phyloP scores from a whole-genome alignment of 257 asterid genomes.

The Mitragyna speciosa region DNA sequence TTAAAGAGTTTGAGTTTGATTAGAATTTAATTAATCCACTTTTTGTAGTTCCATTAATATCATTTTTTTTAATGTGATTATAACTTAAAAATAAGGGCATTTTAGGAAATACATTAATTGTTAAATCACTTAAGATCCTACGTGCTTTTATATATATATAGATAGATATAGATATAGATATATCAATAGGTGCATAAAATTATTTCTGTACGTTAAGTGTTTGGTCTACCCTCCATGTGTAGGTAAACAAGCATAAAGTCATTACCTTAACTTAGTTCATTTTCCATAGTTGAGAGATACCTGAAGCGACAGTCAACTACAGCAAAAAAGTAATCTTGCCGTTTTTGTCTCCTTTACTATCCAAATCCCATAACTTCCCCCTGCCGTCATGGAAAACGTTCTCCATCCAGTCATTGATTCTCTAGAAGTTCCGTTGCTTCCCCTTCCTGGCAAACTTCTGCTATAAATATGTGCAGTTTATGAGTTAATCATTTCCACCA shows the following conservation, averaged over 20 bases:
- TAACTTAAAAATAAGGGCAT: too few species aligned
- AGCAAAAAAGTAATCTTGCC: not conserved
- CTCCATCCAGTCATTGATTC: not conserved
- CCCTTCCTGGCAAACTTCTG: not conserved
- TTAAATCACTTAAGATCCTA: too few species aligned
- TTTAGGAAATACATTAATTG: too few species aligned
- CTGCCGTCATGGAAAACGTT: slow-evolving; percentile 3
- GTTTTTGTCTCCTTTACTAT: slow-evolving; percentile 1
- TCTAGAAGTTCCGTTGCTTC: not conserved
- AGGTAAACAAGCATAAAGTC: slow-evolving; percentile 18
- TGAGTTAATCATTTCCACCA: not conserved
- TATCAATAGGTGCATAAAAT: too few species aligned
- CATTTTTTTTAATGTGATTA: too few species aligned
- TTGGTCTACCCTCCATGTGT: slow-evolving; percentile 8
- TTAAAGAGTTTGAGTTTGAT: too few species aligned
- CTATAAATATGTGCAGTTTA: slow-evolving; percentile 3
- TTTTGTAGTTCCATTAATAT: too few species aligned
- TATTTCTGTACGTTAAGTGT: not conserved
- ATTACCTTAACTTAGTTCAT: not conserved
- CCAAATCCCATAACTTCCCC: not conserved
- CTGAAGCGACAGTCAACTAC: slow-evolving; percentile 29
- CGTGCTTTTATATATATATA: too few species aligned
- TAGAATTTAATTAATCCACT: too few species aligned
- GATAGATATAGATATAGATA: too few species aligned
- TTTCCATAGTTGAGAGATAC: slow-evolving; percentile 26